phyloP scores from a whole-genome alignment of 345 rosid genomes.

The Pistacia atlantica region DNA sequence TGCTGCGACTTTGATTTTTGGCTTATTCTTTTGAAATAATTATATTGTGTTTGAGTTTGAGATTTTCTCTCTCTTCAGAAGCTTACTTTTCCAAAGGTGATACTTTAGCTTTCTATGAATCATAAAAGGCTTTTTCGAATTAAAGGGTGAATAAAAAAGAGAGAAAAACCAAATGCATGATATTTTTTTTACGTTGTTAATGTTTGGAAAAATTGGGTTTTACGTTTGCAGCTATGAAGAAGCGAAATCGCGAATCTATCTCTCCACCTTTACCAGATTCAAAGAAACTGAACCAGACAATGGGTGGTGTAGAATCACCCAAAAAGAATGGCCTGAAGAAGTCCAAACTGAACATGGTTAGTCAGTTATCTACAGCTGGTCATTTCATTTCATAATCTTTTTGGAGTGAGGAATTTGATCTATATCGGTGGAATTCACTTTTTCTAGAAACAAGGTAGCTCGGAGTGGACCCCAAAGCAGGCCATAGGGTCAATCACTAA shows the following conservation, averaged over 20 bases:
- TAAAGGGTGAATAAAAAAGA: background rate
- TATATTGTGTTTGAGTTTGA: constrained; percentile 10
- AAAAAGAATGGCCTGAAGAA: constrained; percentile 46
- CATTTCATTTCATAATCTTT: constrained; percentile 18
- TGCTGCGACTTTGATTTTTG: constrained; percentile 32
- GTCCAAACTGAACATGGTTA: constrained; percentile 52
- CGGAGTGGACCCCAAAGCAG: constrained; percentile 25
- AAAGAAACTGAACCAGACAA: constrained; percentile 50
- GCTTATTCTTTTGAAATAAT: constrained; percentile 28
- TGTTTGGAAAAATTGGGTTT: constrained; percentile 28
- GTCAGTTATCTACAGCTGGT: constrained; percentile 28
- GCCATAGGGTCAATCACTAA: constrained; percentile 64
- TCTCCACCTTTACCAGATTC: constrained; percentile 52
- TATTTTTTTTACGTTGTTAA: constrained; percentile 8
- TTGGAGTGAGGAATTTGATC: constrained; percentile 10
- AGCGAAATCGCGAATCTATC: constrained; percentile 57
- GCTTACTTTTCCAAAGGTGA: constrained; percentile 35
- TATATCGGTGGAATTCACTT: constrained; percentile 18
- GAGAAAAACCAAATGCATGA: background rate
- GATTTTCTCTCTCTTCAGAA: constrained; percentile 15
- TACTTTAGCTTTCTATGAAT: constrained; percentile 28
- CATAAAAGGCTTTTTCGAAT: constrained; percentile 17
- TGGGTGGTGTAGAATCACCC: constrained; percentile 37
- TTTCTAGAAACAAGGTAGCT: constrained; percentile 31
- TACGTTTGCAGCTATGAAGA: constrained; percentile 79